These are phyloP conservation scores for Trichosporon ovoides DNA, from an alignment of 1,284 basidiomycete species.

Conservation along the genomic window DNA sequence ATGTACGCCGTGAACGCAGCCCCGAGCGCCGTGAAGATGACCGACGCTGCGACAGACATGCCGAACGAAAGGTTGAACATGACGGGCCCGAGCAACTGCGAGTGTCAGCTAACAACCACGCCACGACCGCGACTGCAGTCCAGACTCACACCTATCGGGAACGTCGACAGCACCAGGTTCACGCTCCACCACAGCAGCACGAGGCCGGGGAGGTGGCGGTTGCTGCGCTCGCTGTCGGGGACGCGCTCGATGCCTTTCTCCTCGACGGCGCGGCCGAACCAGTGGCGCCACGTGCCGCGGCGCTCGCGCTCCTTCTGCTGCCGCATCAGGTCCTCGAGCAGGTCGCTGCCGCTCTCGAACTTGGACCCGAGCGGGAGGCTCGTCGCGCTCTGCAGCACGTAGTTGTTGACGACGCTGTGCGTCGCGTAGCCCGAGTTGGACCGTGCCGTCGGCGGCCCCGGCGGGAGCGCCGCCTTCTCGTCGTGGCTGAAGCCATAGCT, in stretches of 20 bases:
- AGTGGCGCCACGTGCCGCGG: neutral
- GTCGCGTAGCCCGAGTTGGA: neutral
- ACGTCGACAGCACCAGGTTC: slow-evolving; percentile 53
- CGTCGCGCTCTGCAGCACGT: neutral
- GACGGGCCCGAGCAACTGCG: slow-evolving; percentile 53
- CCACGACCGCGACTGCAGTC: neutral
- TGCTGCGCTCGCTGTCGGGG: slow-evolving; percentile 28
- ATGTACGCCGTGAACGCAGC: slow-evolving; percentile 53
- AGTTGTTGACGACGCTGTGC: neutral
- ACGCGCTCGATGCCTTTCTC: slow-evolving; percentile 36
- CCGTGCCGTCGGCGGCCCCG: too few relatives aligned
- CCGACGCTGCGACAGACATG: slow-evolving; percentile 44
- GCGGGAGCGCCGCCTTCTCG: neutral
- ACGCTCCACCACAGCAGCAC: slow-evolving; percentile 35
- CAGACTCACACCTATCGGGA: slow-evolving; percentile 54
- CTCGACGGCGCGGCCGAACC: slow-evolving; percentile 32
- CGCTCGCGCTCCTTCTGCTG: neutral
- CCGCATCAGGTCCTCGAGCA: neutral
- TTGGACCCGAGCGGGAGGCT: neutral
- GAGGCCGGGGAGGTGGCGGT: slow-evolving; percentile 25
- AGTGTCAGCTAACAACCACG: neutral
- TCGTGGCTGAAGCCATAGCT: neutral
- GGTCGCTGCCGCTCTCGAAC: neutral
- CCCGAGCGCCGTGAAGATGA: slow-evolving; percentile 46
- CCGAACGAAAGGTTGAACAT: slow-evolving; percentile 55